These are phyloP conservation scores for Orbilia javanica DNA, from an alignment of 2,329 filamentous ascomycete genomes.

Conservation along the genomic window DNA sequence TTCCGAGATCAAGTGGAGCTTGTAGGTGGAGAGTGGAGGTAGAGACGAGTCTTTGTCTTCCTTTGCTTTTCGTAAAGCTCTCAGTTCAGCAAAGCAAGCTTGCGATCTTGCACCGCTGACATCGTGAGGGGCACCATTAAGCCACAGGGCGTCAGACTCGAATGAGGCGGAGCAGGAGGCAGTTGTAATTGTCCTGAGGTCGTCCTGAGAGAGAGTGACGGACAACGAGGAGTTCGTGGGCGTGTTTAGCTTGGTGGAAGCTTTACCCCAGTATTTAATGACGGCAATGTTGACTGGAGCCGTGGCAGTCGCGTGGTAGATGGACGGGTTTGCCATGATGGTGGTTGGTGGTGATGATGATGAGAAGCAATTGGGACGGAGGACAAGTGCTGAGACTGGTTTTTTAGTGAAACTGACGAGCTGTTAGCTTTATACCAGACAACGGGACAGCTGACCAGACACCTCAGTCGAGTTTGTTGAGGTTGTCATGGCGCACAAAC, in stretches of 20 bases:
- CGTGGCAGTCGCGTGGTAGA: conserved; percentile 90
- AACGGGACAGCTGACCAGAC: not conserved
- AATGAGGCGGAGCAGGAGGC: conserved; percentile 86
- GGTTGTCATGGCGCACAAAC: conserved; percentile 6
- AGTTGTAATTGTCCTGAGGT: conserved; percentile 94
- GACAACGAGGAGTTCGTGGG: conserved; percentile 98
- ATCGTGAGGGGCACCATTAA: conserved; percentile 87
- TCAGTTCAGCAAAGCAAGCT: conserved; percentile 89
- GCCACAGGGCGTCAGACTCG: conserved; percentile 78
- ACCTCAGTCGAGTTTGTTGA: conserved; percentile 14
- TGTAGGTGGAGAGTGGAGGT: conserved; percentile 82
- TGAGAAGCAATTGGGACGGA: not conserved
- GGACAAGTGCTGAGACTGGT: not conserved
- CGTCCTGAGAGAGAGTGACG: conserved; percentile 92
- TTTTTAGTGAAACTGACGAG: not conserved
- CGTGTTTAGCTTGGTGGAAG: conserved; percentile 91
- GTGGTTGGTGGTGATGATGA: not conserved
- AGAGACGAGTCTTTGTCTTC: conserved; percentile 79
- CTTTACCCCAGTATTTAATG: conserved; percentile 99
- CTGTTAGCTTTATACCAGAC: conserved; percentile 3
- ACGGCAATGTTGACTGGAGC: conserved; percentile 98
- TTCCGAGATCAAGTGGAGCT: conserved; percentile 88
- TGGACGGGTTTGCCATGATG: conserved; percentile 28
- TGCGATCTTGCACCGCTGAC: conserved; percentile 91
- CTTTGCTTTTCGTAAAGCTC: conserved; percentile 79